Conservation (phyloP, 1,139 yeast species). For the Yamadazyma diddensiae region DNA sequence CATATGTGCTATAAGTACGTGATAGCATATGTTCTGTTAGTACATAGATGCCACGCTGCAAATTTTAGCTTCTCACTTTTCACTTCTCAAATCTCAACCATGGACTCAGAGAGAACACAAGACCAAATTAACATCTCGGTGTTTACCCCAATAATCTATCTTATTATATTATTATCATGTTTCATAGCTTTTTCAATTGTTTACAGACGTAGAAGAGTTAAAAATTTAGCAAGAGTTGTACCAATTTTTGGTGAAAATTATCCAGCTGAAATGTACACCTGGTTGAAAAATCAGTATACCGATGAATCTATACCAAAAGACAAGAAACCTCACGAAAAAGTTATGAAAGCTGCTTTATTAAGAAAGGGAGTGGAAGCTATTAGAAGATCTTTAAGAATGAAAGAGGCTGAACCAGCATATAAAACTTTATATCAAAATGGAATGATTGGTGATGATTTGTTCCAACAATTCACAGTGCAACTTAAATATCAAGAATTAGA, state of each 20-base stretch:
- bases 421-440: conserved; percentile 80
- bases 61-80: not conserved
- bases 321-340: conserved; percentile 70
- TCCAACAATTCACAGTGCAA: conserved; percentile 76
- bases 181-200: conserved; percentile 69
- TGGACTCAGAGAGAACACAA: conserved; percentile 30
- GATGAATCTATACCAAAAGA: conserved; percentile 41
- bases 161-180: conserved; percentile 67
- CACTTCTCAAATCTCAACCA: conserved; percentile 7
- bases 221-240: conserved; percentile 51
- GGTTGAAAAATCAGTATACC: conserved; percentile 47
- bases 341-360: conserved; percentile 79
- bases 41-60: not conserved
- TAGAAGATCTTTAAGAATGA: conserved; percentile 64
- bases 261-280: conserved; percentile 61
- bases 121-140: conserved; percentile 58
- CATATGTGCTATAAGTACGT: too few relatives aligned
- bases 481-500: conserved; percentile 78
- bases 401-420: conserved; percentile 68
- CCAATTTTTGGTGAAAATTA: conserved; percentile 73
- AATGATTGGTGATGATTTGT: conserved; percentile 84
- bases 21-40: not conserved
- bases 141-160: conserved; percentile 79
- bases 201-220: conserved; percentile 61
- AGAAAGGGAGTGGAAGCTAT: conserved; percentile 73